Evolutionary conservation across 768 basidiomycete genomes (phyloP), one percentile per base, ranked within the genome.

Genomic region (Pisolithus tinctorius): DNA sequence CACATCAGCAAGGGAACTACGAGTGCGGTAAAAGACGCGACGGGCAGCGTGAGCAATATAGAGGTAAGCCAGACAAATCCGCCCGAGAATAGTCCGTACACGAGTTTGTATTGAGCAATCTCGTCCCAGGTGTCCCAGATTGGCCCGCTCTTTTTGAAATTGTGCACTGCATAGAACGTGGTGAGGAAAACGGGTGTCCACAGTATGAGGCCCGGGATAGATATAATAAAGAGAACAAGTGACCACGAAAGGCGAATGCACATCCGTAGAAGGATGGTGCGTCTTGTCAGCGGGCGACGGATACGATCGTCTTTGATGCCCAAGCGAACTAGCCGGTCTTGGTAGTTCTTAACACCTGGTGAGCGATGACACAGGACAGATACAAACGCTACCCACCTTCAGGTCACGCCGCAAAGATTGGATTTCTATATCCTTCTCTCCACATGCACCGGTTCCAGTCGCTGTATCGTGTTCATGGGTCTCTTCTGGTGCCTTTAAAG

Each of bases 111-210:
- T 62, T 93, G 88, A 10, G 90, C 88, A 55, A 93, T 89, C 64
- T 93, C 90, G 60, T 93, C 91, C 78, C 82, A 91, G 0, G 88
- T 91, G 61, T 93, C 87, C 72, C 85, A 87, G 36, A 87, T 76
- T 1, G 88, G 88, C 0, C 90, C 90, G 0, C 78, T 84, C 69
- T 82, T 84, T 68, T 86, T 88, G 74, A 88, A 88, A 56, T 83
- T 82, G 59, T 77, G 78, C 20, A 86, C 86, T 2, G 79, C 84
- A 58, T 80, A 76, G 57, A 82, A 79, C 1, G 88, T 86, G 17
- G 83, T 81, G 47, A 71, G 56, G 58, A 93, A 91, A 13, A 93
- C 73, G 1, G 92, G 93, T 5, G 81, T 51, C 93, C 93, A 93
- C 39, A 93, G 75, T n/a, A 81, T 31, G 13, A 93, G 75, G 2